Base-by-base conservation (phyloP, 768 basidiomycete species). In the Collybiopsis confluens region DNA sequence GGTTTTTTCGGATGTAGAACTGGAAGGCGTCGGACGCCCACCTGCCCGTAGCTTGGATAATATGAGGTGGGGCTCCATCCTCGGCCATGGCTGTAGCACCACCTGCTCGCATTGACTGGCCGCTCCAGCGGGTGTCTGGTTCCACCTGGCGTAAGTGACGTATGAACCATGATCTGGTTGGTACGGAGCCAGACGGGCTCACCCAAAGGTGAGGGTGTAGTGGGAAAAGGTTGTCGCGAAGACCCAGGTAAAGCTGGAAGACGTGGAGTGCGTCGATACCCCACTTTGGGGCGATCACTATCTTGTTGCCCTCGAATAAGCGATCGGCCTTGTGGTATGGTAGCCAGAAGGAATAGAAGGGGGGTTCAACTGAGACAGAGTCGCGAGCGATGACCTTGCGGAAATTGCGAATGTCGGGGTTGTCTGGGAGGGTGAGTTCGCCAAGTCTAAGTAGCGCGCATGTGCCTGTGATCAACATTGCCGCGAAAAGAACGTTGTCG, bases 51-150 rank as follows among this genome's bases (percentile, higher is more conserved):
- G 63, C 64, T 44, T 69, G 71, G 33, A 74, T 73, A 2, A 53
- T 33, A 37, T 62, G 56, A 10, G 59, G 59, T 0, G 68, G 54
- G 1, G 56, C 56, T 0, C 73, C 70, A 1, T 45, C 50, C 10
- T 54, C 52, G 0, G 71, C 73, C 1, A 68, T 54, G 6, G 56
- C 58, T 1, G 73, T 75, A 0, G 73, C 70, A 4, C 71, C 68
- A 0, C 73, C 70, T 11, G 70, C 56, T 26, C 65, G 70, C 23
- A 71, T 16, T 0, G 67, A 71, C 43, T 73, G 70, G 1, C 68
- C 72, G 1, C 58, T 51, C 18, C 18, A 23, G 26, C 45, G 26
- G 26, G 45, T 16, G 23, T 54, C 43, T 4, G 53, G 53, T 33
- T 33, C 30, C 5, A 33, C 6, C 13, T 13, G 13, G 13, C 30